Evolutionary conservation across 2,329 filamentous ascomycete genomes (phyloP).

Genomic region (Plectosphaerella sp.): DNA sequence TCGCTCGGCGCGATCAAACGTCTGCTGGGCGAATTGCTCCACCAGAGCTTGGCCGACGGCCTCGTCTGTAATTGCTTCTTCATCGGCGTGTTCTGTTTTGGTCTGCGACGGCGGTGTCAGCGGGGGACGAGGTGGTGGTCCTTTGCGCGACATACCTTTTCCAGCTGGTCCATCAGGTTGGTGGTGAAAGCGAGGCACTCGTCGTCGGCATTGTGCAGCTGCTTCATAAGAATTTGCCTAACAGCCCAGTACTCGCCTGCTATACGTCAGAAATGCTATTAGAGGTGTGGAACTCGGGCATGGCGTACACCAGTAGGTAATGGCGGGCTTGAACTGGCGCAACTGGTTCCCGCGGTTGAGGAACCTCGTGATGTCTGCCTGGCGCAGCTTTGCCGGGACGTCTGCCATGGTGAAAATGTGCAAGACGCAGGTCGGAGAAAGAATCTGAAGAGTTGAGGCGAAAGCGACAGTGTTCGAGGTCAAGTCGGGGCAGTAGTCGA

Average conservation of each 20-base stretch:
- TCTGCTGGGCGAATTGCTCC: conserved; percentile 88
- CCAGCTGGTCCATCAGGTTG: conserved; percentile 84
- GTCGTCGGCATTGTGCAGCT: conserved; percentile 72
- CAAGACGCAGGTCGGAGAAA: background rate
- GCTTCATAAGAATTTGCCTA: conserved; percentile 80
- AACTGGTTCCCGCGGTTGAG: conserved; percentile 80
- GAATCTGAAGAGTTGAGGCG: background rate
- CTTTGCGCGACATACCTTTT: conserved; percentile 51
- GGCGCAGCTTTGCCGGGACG: conserved; percentile 69
- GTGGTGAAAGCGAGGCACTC: conserved; percentile 80
- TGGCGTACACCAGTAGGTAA: conserved; percentile 89
- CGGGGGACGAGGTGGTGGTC: background rate
- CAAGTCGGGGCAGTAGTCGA: background rate
- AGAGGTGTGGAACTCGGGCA: background rate
- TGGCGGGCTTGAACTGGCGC: conserved; percentile 76
- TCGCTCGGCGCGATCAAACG: conserved; percentile 78
- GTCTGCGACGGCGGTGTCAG: conserved; percentile 37
- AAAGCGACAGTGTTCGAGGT: background rate
- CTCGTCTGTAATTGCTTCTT: conserved; percentile 84
- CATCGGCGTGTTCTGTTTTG: conserved; percentile 67
- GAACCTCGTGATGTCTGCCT: conserved; percentile 80
- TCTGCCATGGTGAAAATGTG: conserved; percentile 59
- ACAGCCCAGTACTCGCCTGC: conserved; percentile 87
- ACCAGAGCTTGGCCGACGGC: conserved; percentile 84
- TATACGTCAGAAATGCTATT: background rate